Conservation (phyloP, 768 basidiomycete species). For the Lactarius quietus region DNA sequence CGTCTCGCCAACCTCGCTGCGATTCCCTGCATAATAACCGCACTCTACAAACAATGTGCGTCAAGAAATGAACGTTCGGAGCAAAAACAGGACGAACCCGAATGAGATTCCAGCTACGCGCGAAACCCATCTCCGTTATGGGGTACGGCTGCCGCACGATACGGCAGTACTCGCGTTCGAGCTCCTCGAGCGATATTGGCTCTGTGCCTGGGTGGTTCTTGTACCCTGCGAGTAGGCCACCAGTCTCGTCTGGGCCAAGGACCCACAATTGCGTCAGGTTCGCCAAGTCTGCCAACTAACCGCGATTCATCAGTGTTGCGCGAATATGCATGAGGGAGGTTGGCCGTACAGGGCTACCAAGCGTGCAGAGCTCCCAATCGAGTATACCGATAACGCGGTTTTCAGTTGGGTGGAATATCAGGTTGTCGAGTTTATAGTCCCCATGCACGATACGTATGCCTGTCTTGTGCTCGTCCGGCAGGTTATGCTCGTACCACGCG, state of each 20-base stretch:
- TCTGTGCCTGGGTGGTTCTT: slow-evolving; percentile 55
- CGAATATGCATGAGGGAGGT: no score
- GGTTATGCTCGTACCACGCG: slow-evolving; percentile 67
- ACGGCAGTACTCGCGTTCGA: slow-evolving; percentile 81
- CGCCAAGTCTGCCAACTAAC: slow-evolving; percentile 84
- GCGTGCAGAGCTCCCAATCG: slow-evolving; percentile 96
- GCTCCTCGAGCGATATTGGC: slow-evolving; percentile 62
- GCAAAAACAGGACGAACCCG: slow-evolving; percentile 45
- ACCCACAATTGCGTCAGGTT: slow-evolving; percentile 88
- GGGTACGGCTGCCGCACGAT: slow-evolving; percentile 67
- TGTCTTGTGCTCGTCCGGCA: slow-evolving; percentile 72
- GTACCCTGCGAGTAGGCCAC: slow-evolving; percentile 38
- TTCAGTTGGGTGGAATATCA: slow-evolving; percentile 91
- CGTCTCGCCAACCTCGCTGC: slow-evolving; percentile 80
- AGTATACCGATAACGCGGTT: slow-evolving; percentile 91
- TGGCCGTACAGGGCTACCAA: slow-evolving; percentile 78
- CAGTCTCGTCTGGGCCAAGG: slow-evolving; percentile 44
- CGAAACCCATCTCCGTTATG: slow-evolving; percentile 74
- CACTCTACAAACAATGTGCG: no score
- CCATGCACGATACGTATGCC: slow-evolving; percentile 92
- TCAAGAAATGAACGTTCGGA: no score
- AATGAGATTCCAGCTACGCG: slow-evolving; percentile 82
- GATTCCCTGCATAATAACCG: slow-evolving; percentile 87
- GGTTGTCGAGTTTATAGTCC: slow-evolving; percentile 97
- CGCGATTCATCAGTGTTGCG: no score